Percentiles rank a stretch among this genome's conserved stretches.
Conservation (phyloP, 257 asterid species). For the Ophiorrhiza pumila region DNA sequence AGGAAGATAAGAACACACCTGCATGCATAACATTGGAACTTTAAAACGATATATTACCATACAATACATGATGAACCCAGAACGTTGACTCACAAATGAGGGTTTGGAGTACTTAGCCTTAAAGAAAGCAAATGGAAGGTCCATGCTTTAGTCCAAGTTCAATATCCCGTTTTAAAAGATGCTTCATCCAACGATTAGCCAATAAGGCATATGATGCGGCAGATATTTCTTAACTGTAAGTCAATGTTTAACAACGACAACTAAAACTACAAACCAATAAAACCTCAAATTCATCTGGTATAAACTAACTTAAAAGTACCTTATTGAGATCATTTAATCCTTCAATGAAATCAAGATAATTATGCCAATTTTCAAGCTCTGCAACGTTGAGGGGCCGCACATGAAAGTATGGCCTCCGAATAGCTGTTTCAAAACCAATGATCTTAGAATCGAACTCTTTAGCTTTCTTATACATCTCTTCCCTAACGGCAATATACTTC, state of each 20-base stretch:
- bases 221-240: constrained; percentile 94
- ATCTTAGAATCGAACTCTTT: constrained; percentile 90
- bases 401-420: constrained; percentile 96
- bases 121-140: constrained; percentile 89
- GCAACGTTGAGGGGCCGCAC: constrained; percentile 84
- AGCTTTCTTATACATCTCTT: constrained; percentile 84
- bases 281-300: constrained; percentile 28
- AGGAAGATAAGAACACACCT: constrained; percentile 99
- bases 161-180: constrained; percentile 84
- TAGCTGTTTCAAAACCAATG: constrained; percentile 89
- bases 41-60: constrained; percentile 53
- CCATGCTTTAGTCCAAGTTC: constrained; percentile 99
- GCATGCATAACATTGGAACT: constrained; percentile 96
- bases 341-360: constrained; percentile 85
- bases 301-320: constrained; percentile 50
- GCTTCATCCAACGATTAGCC: constrained; percentile 98
- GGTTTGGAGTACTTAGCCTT: constrained; percentile 98
- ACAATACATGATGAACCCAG: constrained; percentile 86
- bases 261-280: constrained; percentile 68
- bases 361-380: constrained; percentile 98
- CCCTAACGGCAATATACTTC: constrained; percentile 87
- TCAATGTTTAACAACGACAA: constrained; percentile 78
- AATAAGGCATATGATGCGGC: constrained; percentile 88
- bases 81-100: constrained; percentile 94
- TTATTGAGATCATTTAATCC: constrained; percentile 80